Evolutionary conservation across 805 yeast genomes (phyloP).

Genomic region (Cyberlindnera americana): DNA sequence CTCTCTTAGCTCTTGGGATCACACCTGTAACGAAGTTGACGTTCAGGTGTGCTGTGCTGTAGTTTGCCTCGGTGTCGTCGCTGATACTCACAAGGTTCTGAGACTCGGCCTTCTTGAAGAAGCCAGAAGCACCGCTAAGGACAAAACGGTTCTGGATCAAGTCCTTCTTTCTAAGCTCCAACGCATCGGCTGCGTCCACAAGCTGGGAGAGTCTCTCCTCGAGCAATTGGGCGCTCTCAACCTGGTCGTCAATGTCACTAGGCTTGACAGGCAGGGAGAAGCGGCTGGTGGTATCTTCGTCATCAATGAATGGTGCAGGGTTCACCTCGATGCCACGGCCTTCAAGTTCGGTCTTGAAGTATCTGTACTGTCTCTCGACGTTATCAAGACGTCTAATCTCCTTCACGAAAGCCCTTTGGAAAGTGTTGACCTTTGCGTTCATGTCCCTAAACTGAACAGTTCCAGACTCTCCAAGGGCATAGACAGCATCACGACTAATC

Average conservation of each 20-base stretch:
- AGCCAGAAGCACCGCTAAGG: conserved; percentile 45
- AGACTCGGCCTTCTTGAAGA: conserved; percentile 34
- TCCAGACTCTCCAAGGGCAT: conserved; percentile 83
- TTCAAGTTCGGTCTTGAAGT: conserved; percentile 47
- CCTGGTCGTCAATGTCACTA: conserved; percentile 54
- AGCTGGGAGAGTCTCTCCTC: conserved; percentile 77
- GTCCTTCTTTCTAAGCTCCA: conserved; percentile 57
- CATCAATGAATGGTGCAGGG: conserved; percentile 26
- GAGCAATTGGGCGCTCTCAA: conserved; percentile 60
- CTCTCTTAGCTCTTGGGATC: conserved; percentile 66
- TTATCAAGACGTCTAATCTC: conserved; percentile 85
- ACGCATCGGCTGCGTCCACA: conserved; percentile 62
- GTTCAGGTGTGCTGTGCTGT: conserved; percentile 35
- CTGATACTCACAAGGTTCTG: conserved; percentile 12
- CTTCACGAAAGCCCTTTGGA: conserved; percentile 88
- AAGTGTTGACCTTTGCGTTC: conserved; percentile 74
- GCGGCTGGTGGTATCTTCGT: conserved; percentile 25
- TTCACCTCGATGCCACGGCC: conserved; percentile 40
- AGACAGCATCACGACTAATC: conserved; percentile 79
- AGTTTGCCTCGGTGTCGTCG: conserved; percentile 20
- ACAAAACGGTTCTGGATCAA: conserved; percentile 60
- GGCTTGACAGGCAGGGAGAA: conserved; percentile 28
- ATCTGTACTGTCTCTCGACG: conserved; percentile 77
- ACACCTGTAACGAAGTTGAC: conserved; percentile 69
- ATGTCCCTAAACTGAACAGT: conserved; percentile 87